Conservation (phyloP, 2,329 filamentous ascomycete species). For the Septoria linicola region DNA sequence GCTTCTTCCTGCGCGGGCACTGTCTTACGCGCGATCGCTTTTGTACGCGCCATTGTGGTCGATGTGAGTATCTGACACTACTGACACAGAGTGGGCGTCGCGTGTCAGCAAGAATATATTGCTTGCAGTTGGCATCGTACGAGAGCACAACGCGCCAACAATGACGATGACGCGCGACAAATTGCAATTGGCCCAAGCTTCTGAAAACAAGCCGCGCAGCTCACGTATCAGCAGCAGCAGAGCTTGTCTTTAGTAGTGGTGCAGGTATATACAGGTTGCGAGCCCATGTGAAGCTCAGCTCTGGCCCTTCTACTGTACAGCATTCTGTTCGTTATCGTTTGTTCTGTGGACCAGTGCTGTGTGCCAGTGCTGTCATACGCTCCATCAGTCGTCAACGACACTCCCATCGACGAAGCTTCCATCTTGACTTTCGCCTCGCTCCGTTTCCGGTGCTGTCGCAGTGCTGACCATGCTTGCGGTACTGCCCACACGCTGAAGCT, state of each 20-base stretch:
- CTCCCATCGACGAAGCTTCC: slow-evolving; percentile 40
- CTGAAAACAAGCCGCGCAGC: too few relatives aligned
- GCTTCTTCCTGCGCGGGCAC: slow-evolving; percentile 23
- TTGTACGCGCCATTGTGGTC: slow-evolving; percentile 14
- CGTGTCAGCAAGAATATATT: background rate
- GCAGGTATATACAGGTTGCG: too few relatives aligned
- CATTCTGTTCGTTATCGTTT: background rate
- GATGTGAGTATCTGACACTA: too few relatives aligned
- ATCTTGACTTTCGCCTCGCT: slow-evolving; percentile 38
- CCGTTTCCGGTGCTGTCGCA: slow-evolving; percentile 31
- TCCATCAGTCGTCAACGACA: slow-evolving; percentile 31
- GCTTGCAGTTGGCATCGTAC: background rate
- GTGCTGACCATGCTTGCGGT: slow-evolving; percentile 36
- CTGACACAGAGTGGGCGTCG: too few relatives aligned
- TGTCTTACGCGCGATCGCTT: slow-evolving; percentile 2
- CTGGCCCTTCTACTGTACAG: too few relatives aligned
- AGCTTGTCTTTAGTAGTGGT: too few relatives aligned
- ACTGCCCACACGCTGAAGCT: slow-evolving; percentile 38
- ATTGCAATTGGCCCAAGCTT: too few relatives aligned
- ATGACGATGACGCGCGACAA: background rate
- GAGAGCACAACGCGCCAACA: slow-evolving; percentile 2
- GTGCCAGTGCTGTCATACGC: background rate
- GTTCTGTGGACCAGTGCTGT: background rate
- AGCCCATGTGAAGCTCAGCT: too few relatives aligned
- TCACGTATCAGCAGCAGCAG: too few relatives aligned